phyloP scores from a whole-genome alignment of 768 basidiomycete species.

The Amanita phalloides region DNA sequence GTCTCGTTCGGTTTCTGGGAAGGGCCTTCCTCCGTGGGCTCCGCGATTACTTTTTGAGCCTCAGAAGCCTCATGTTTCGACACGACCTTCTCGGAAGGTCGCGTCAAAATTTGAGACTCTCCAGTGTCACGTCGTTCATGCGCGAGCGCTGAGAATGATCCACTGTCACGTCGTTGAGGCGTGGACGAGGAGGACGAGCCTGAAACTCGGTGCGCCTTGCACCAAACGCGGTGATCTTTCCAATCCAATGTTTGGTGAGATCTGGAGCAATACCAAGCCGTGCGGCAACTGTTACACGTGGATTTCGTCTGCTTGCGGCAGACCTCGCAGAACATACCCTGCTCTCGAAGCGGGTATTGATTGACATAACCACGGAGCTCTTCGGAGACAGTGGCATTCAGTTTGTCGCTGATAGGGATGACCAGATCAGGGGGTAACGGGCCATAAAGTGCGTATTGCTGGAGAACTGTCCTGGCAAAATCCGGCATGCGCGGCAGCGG shows the following conservation, averaged over 20 bases:
- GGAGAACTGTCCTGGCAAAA: slow-evolving; percentile 3
- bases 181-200: not conserved
- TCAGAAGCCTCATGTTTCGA: not conserved
- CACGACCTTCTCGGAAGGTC: not conserved
- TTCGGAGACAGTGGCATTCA: not conserved
- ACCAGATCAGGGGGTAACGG: not conserved
- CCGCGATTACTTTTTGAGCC: not conserved
- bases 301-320: slow-evolving; percentile 1
- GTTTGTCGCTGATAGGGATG: not conserved
- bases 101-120: not conserved
- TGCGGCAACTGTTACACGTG: slow-evolving; percentile 3
- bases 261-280: slow-evolving; percentile 6
- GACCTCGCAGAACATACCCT: slow-evolving; percentile 5
- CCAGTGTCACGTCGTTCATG: not conserved
- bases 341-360: slow-evolving; percentile 4
- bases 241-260: slow-evolving; percentile 4
- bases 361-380: slow-evolving; percentile 4
- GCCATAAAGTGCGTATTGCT: slow-evolving; percentile 4
- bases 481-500: slow-evolving; percentile 1
- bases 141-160: too few species aligned
- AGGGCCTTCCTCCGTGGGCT: not conserved
- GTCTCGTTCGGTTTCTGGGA: not conserved
- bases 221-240: slow-evolving; percentile 4
- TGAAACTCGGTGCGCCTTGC: not conserved
- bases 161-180: not conserved